Conservation (phyloP, 495 filamentous ascomycete genomes). For the Jackrogersella multiformis region DNA sequence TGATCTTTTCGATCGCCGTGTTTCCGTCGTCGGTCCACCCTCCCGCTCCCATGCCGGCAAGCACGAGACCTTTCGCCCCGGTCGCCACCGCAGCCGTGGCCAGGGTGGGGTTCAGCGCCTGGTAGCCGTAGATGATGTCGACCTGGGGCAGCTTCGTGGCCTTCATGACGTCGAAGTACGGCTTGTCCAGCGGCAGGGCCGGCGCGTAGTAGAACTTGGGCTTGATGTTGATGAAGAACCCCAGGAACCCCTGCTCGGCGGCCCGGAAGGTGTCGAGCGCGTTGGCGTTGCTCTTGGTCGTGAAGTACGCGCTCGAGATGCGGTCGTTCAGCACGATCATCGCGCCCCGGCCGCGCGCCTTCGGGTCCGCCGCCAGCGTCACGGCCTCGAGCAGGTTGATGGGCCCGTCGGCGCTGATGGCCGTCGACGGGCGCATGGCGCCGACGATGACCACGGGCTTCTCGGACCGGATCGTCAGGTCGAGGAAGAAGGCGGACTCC, state of each 20-base stretch:
- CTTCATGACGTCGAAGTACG: constrained; percentile 48
- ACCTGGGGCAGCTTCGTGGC: constrained; percentile 53
- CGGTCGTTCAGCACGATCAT: constrained; percentile 64
- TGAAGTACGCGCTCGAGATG: constrained; percentile 57
- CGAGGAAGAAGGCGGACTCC: constrained; percentile 62
- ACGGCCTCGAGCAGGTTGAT: constrained; percentile 61
- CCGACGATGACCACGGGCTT: constrained; percentile 62
- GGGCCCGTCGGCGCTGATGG: constrained; percentile 62
- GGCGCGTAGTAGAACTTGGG: constrained; percentile 58
- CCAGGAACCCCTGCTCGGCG: constrained; percentile 56
- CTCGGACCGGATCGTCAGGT: constrained; percentile 55
- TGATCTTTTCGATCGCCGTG: constrained; percentile 21
- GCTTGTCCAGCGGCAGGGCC: constrained; percentile 50
- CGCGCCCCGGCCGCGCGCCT: constrained; percentile 51
- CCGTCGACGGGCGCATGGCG: constrained; percentile 61
- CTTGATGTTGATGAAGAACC: constrained; percentile 56
- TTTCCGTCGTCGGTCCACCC: constrained; percentile 38
- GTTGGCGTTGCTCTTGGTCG: constrained; percentile 63
- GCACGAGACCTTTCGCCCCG: constrained; percentile 57
- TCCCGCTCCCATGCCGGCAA: constrained; percentile 50
- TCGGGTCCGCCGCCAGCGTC: constrained; percentile 51
- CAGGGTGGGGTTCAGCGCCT: constrained; percentile 45
- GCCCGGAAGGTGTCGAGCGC: constrained; percentile 62
- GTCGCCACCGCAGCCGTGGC: constrained; percentile 50
- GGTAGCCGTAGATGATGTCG: constrained; percentile 56